These are phyloP conservation scores for Colletotrichum paranaense DNA, from an alignment of 2,329 filamentous ascomycete species.

Conservation along the genomic window DNA sequence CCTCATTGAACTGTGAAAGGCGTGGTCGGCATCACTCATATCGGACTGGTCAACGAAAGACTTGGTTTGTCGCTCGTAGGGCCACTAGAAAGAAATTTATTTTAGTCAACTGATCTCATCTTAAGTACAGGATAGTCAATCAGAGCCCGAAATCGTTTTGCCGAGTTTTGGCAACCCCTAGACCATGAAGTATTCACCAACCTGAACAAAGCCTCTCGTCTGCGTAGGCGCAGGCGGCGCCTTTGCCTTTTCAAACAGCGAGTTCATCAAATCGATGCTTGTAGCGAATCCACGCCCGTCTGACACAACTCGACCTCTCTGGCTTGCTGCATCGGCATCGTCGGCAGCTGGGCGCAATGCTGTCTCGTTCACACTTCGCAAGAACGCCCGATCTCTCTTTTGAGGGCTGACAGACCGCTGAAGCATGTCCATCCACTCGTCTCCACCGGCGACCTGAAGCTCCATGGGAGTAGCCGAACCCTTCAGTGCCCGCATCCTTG, in stretches of 20 bases:
- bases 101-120: slow-evolving; percentile 45
- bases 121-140: slow-evolving; percentile 45
- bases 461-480: slow-evolving; percentile 68
- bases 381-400: slow-evolving; percentile 87
- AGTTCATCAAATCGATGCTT: slow-evolving; percentile 97
- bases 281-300: slow-evolving; percentile 80
- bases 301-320: slow-evolving; percentile 47
- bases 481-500: slow-evolving; percentile 72
- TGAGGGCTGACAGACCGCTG: slow-evolving; percentile 93
- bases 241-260: slow-evolving; percentile 82
- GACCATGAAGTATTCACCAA: slow-evolving; percentile 71
- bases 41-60: slow-evolving; percentile 70
- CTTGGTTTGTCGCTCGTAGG: slow-evolving; percentile 84
- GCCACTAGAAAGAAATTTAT: slow-evolving; percentile 75
- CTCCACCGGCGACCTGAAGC: slow-evolving; percentile 73
- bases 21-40: slow-evolving; percentile 72
- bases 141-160: neutral
- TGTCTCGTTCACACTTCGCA: slow-evolving; percentile 67
- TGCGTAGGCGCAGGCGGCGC: slow-evolving; percentile 61
- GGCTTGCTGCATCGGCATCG: slow-evolving; percentile 43
- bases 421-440: slow-evolving; percentile 94
- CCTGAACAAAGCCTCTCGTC: slow-evolving; percentile 82
- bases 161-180: slow-evolving; percentile 26
- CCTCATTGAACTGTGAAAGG: slow-evolving; percentile 79
- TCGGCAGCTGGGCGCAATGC: slow-evolving; percentile 49